Base-by-base conservation (phyloP, 371 early-diverging fungal genomes). In the Mortierella sp. region DNA sequence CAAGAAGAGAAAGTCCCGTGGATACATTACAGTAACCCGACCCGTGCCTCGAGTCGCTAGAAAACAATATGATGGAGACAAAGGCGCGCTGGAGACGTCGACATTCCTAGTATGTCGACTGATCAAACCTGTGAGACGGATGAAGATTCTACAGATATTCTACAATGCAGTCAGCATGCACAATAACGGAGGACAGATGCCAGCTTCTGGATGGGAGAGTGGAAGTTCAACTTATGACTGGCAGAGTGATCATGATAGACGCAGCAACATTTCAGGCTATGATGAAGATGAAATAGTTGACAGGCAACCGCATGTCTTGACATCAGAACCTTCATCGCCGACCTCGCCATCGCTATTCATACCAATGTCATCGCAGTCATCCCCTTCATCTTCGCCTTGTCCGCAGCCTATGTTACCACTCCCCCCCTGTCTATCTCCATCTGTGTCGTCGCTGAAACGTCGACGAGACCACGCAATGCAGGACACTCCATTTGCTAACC, bases 101-200 rank as follows among this genome's bases (percentile, higher is more conserved):
- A 70, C 76, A 9, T 81, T 72, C 70, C 82, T 86, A 45, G 73
- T 86, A 7, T 70, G 82, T 22, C 77, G 88, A n/a, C 70, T 90
- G 83, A 85, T 88, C 63, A 87, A 87, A 8, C 90, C 90, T 9
- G 77, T 87, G 15, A 77, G 90, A 16, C 84, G 89, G 24, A 64
- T 84, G 22, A 88, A 88, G 48, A 41, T 90, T 4, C 65, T 87
- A 19, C 79, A 81, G 60, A 81, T 81, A 40, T 32, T 76, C 32
- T 76, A 52, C 60, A 76, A 75, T 45, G 82, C 82, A 2, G n/a
- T 80, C 19, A 33, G 33, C 16, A 65, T 69, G 53, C 68, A 78
- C 62, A 53, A 45, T 21, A 24, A 65, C 10, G 43, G 28, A 2
- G 24, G 40, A 2, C 36, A 15, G 13, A 62, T 32, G 22, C 40